Conservation (phyloP, 2,329 filamentous ascomycete species). For the Colletotrichum sp. region DNA sequence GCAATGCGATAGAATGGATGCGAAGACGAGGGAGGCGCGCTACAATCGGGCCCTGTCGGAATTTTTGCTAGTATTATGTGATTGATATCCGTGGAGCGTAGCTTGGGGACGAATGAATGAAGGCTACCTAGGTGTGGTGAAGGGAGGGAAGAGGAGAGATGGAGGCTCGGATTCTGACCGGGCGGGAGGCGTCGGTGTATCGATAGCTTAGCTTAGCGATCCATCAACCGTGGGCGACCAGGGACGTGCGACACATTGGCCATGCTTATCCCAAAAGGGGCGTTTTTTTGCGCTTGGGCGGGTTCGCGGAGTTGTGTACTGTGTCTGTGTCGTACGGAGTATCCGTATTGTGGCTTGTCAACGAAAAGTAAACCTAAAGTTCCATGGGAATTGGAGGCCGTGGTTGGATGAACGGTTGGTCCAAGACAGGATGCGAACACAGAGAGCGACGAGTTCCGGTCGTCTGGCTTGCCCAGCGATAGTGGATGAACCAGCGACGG, state of each 20-base stretch:
- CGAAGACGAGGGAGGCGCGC: neutral
- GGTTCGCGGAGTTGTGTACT: neutral
- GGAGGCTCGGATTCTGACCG: constrained; percentile 19
- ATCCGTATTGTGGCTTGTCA: neutral
- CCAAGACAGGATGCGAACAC: neutral
- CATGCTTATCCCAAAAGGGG: neutral
- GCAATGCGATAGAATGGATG: neutral
- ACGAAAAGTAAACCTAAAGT: neutral
- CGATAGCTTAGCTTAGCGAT: constrained; percentile 1
- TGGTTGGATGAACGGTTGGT: neutral
- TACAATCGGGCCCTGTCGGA: constrained; percentile 1
- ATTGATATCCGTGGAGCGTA: neutral
- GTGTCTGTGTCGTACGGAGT: neutral
- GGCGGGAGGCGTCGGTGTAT: constrained; percentile 17
- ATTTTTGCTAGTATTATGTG: constrained; percentile 3
- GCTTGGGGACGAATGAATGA: neutral
- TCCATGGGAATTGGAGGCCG: neutral
- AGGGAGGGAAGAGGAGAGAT: constrained; percentile 12
- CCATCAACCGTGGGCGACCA: neutral
- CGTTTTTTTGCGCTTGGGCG: neutral
- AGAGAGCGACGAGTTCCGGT: neutral
- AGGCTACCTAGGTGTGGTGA: neutral
- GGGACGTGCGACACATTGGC: neutral
- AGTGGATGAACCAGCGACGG: neutral
- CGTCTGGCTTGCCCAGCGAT: neutral